A percentile compares a stretch with the other conserved stretches of the same genome.
Conservation (phyloP, 805 yeast genomes). For the Saccharomycopsis sp. region DNA sequence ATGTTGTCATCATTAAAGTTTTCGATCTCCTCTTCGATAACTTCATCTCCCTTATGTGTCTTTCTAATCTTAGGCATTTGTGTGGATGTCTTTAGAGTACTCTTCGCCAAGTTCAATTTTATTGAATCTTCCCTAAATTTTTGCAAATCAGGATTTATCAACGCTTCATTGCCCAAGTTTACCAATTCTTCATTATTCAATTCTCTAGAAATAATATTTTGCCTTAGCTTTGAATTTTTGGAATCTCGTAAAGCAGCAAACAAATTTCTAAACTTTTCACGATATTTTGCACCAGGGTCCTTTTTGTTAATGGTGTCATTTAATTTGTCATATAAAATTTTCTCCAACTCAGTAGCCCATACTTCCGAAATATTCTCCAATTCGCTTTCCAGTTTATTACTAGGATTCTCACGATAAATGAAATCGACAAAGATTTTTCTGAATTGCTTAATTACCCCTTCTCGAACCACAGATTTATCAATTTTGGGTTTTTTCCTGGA, state of each 20-base stretch:
- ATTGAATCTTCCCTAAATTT: conserved; percentile 65
- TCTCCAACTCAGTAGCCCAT: conserved; percentile 49
- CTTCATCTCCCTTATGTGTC: conserved; percentile 84
- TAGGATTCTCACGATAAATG: conserved; percentile 29
- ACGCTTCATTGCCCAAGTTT: conserved; percentile 61
- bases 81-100: conserved; percentile 4
- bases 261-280: conserved; percentile 62
- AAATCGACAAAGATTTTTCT: conserved; percentile 35
- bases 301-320: conserved; percentile 25
- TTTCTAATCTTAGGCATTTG: conserved; percentile 59
- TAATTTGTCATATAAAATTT: conserved; percentile 37
- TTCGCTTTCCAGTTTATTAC: conserved; percentile 17
- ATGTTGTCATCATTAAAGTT: conserved; percentile 17
- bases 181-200: conserved; percentile 55
- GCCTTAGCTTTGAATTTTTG: conserved; percentile 51
- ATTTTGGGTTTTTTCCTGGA: neutral
- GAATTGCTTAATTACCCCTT: conserved; percentile 47
- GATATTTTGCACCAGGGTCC: conserved; percentile 37
- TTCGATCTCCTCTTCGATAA: conserved; percentile 49
- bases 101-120: conserved; percentile 53
- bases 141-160: conserved; percentile 69
- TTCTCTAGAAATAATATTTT: conserved; percentile 46
- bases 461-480: conserved; percentile 32
- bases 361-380: conserved; percentile 33
- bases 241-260: conserved; percentile 50